A percentile compares a stretch with the other conserved stretches of the same genome.
These are phyloP conservation scores for Lyophyllum atratum DNA, from an alignment of 768 basidiomycete species.

Conservation along the genomic window DNA sequence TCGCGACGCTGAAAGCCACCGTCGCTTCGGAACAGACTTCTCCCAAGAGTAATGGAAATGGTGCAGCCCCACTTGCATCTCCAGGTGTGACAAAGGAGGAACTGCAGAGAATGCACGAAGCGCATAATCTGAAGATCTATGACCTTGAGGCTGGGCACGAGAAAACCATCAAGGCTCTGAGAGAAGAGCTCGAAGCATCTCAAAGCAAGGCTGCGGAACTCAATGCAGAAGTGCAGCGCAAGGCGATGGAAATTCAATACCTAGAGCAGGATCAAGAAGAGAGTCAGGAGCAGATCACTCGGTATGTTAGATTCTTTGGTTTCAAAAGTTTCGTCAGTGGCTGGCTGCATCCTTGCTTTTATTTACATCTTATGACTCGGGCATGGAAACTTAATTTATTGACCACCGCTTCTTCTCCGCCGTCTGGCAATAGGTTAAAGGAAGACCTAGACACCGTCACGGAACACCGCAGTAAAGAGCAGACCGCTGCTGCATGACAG, in stretches of 20 bases:
- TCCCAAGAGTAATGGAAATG: constrained; percentile 59
- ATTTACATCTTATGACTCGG: constrained; percentile 52
- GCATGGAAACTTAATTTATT: constrained; percentile 39
- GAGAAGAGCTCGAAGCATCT: constrained; percentile 58
- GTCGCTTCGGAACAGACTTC: constrained; percentile 48
- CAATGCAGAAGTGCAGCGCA: constrained; percentile 62
- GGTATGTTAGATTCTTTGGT: constrained; percentile 71
- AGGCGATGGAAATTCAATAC: constrained; percentile 81
- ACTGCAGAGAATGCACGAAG: constrained; percentile 75
- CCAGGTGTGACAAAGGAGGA: constrained; percentile 74
- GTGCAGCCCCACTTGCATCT: constrained; percentile 36
- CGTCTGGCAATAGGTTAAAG: constrained; percentile 56
- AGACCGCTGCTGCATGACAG: constrained; percentile 21
- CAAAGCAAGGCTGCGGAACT: constrained; percentile 52
- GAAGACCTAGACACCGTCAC: constrained; percentile 59
- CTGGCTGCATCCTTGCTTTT: constrained; percentile 53
- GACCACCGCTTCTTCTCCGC: constrained; percentile 26
- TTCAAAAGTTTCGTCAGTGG: constrained; percentile 58
- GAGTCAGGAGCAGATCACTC: constrained; percentile 68
- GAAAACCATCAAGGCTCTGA: constrained; percentile 52
- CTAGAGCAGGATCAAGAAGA: constrained; percentile 82
- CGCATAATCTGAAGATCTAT: constrained; percentile 79
- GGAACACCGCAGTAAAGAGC: constrained; percentile 41
- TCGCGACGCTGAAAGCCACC: constrained; percentile 63
- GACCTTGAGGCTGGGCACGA: constrained; percentile 73